These are phyloP conservation scores for Colletotrichum theobromicola DNA, from an alignment of 2,329 filamentous ascomycete species.

Conservation along the genomic window DNA sequence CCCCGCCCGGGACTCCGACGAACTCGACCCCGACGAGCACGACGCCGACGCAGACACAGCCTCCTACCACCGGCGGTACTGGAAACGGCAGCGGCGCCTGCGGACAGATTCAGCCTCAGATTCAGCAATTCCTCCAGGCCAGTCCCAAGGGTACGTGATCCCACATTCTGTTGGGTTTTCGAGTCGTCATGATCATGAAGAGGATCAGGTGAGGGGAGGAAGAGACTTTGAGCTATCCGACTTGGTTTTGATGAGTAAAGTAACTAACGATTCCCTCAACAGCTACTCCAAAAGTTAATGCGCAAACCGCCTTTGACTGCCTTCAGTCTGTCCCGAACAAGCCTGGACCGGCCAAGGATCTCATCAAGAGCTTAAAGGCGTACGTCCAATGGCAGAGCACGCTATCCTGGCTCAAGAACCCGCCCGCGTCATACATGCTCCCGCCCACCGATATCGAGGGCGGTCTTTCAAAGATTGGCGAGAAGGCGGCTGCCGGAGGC, in stretches of 20 bases:
- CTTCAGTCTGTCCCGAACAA: slow-evolving; percentile 43
- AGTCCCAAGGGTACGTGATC: slow-evolving; percentile 10
- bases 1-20: background rate
- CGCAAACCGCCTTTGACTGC: slow-evolving; percentile 40
- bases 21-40: background rate
- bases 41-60: background rate
- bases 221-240: background rate
- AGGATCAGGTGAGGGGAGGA: background rate
- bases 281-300: slow-evolving; percentile 37
- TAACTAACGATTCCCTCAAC: background rate
- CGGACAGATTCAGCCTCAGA: slow-evolving; percentile 1
- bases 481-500: slow-evolving; percentile 42
- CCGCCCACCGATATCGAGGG: slow-evolving; percentile 52
- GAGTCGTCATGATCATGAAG: background rate
- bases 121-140: background rate
- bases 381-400: slow-evolving; percentile 55
- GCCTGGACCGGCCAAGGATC: slow-evolving; percentile 34
- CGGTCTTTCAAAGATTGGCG: slow-evolving; percentile 48
- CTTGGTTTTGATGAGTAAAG: background rate
- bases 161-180: background rate
- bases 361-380: slow-evolving; percentile 42
- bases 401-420: slow-evolving; percentile 52
- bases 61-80: background rate
- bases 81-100: background rate
- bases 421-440: slow-evolving; percentile 55